phyloP scores from a whole-genome alignment of 192 early-diverging fungal species.

The Coemansia sp. region DNA sequence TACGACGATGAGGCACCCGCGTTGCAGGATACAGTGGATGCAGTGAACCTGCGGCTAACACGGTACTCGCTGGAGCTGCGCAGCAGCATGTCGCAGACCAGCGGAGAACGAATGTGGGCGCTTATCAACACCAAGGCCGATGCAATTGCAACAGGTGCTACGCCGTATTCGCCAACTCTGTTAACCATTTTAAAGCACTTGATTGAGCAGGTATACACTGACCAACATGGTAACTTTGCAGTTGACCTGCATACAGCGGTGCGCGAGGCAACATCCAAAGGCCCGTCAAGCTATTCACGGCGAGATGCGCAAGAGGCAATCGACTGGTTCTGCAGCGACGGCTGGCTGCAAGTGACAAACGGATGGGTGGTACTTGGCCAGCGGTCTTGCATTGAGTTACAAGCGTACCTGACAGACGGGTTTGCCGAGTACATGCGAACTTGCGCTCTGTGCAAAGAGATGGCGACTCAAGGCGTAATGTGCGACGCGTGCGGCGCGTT shows the following conservation, averaged over 20 bases:
- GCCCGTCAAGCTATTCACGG: conserved; percentile 4
- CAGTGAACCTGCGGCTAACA: conserved; percentile 9
- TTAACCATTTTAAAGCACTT: conserved; percentile 28
- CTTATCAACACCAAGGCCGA: conserved; percentile 40
- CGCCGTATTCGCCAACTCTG: conserved; percentile 20
- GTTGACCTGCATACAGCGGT: conserved; percentile 26
- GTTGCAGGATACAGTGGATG: conserved; percentile 9
- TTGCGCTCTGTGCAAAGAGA: conserved; percentile 35
- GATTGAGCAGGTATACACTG: conserved; percentile 25
- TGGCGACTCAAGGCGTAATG: conserved; percentile 28
- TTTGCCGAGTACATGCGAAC: conserved; percentile 27
- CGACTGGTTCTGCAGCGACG: conserved; percentile 14
- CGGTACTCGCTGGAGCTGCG: conserved; percentile 38
- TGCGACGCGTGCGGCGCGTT: conserved; percentile 21
- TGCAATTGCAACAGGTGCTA: conserved; percentile 15
- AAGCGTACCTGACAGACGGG: conserved; percentile 21
- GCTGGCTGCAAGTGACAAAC: conserved; percentile 17
- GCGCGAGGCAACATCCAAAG: conserved; percentile 3
- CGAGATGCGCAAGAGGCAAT: conserved; percentile 20
- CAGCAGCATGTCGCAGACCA: conserved; percentile 31
- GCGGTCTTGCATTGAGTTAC: conserved; percentile 35
- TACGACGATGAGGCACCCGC: neutral
- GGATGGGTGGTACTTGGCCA: conserved; percentile 20
- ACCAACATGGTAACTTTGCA: conserved; percentile 27
- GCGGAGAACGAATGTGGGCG: conserved; percentile 25